Base-by-base conservation (phyloP, 495 filamentous ascomycete genomes). In the Podospora anserina region DNA sequence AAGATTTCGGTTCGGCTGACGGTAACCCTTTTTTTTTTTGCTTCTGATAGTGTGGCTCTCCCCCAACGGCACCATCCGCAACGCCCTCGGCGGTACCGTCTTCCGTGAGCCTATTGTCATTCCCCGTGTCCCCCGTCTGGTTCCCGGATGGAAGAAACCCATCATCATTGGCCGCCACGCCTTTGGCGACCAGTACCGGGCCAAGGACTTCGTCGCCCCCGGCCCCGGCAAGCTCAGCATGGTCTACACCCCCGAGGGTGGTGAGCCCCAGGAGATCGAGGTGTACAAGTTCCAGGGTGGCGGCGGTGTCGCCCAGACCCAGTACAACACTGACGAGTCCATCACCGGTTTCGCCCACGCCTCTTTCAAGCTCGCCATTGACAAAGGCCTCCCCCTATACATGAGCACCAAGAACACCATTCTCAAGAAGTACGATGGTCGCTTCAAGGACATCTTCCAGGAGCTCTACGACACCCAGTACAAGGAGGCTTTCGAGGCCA, bases 361-460 rank as follows among this genome's bases (percentile, higher is more conserved):
- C 63, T 91, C 88, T 72, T 98, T 99, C 89, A 96, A 97, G 87
- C 86, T 96, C 69, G 95, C 95, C 20, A 81, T 99, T 34, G 84
- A 87, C 78, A 96, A 97, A 87, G 82, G 82, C 67, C 81, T 97
- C 57, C 95, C 95, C 19, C 82, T 99, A 73, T 99, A 98, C 82
- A 93, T 98, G 93, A 95, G 91, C 87, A 99, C 95, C 78, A 99
- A 99, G 89, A 97, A 98, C 83, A 99, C 95, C 69, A 99, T 99
- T 75, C 82, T 99, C 72, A 99, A 99, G 89, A 92, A 92, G 79
- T 99, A 99, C 82, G 95, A 99, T 76, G 95, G 95, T 34, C 86
- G 90, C 71, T 99, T 99, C 87, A 97, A 97, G 89, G 95, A 99
- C 72, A 95, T 99, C 82, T 99, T 99, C 88, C 91, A 99, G 87